Percentiles rank a stretch among this genome's conserved stretches.
phyloP scores from a whole-genome alignment of 306 rosid species.

The Rubus idaeus region DNA sequence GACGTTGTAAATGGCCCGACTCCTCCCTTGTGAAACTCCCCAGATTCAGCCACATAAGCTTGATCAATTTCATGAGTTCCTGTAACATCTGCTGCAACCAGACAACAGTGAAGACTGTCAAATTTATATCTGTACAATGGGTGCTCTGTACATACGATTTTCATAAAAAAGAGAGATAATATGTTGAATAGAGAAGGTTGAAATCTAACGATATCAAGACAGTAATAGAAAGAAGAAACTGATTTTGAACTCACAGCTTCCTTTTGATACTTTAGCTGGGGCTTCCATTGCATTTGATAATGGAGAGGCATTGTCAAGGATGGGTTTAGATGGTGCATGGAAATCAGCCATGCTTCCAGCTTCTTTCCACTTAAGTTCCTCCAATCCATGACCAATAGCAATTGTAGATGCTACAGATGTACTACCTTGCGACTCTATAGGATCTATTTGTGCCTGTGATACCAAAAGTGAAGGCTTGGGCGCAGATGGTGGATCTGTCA shows the following conservation, averaged over 20 bases:
- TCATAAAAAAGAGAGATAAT: neutral
- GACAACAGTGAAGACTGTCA: constrained; percentile 20
- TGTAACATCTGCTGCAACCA: constrained; percentile 30
- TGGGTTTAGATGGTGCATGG: constrained; percentile 32
- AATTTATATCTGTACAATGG: constrained; percentile 11
- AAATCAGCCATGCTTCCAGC: constrained; percentile 27
- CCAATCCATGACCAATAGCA: constrained; percentile 39
- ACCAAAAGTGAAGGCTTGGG: constrained; percentile 33
- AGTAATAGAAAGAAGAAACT: constrained; percentile 16
- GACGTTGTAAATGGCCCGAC: constrained; percentile 34
- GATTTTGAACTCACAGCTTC: constrained; percentile 51
- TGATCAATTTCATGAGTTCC: constrained; percentile 35
- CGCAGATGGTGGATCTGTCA: constrained; percentile 34
- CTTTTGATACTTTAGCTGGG: constrained; percentile 43
- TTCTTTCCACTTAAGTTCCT: constrained; percentile 49
- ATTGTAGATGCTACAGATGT: constrained; percentile 32
- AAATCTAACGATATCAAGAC: neutral
- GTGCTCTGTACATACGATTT: neutral
- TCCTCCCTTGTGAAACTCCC: constrained; percentile 39
- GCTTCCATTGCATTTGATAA: constrained; percentile 35
- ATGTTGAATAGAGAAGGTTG: neutral
- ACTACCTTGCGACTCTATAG: constrained; percentile 26
- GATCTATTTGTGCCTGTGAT: constrained; percentile 33
- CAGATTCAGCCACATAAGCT: constrained; percentile 33
- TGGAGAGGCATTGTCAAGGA: constrained; percentile 28